Evolutionary conservation across 352 stramenopile species (phyloP), one percentile per base, ranked within the genome.

Genomic region (Phytophthora cajani): DNA sequence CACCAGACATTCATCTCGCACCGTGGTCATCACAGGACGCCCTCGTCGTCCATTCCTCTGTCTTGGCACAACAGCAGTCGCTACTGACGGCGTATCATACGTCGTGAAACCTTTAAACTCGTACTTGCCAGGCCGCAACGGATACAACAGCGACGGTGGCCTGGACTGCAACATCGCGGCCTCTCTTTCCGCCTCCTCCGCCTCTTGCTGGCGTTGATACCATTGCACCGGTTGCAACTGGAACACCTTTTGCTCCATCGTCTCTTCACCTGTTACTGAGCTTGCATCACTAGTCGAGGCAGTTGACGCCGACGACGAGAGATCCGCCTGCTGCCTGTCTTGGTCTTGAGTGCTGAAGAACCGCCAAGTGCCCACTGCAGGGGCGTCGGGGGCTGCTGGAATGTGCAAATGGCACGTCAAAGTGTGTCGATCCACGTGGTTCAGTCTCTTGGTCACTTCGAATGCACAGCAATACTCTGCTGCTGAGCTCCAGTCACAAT

Each of bases 81-180:
- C 51, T 0, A 53, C 33, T 7, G 71, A 71, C 2, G 73, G 58
- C 11, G 66, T 62, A 8, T 81, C 64, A 33, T 80, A 81, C 16
- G 72, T 85, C 33, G 81, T 85, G 61, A 90, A 92, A 0, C 85
- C 85, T 42, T 67, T 69, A 63, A 92, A 91, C 40, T 91, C 81
- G 67, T 89, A 92, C 40, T 80, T 82, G 1, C 85, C 85, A 4
- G 85, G 75, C 5, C 72, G 67, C 12, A 92, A 71, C 21, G 85
- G 85, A 51, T 87, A 87, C 47, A 92, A 36, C 4, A 72, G 10
- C 19, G 74, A 80, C n/a, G 61, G 64, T 12, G 25, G 53, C 53
- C 72, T 71, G 5, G 64, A 63, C 36, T 71, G 69, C 53, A 62
- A 50, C 62, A 53, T n/a, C 0, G 67, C 54, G 11, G 62, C 62